Evolutionary conservation across 1,284 basidiomycete species (phyloP).

Genomic region (Fomitiporia mediterranea): DNA sequence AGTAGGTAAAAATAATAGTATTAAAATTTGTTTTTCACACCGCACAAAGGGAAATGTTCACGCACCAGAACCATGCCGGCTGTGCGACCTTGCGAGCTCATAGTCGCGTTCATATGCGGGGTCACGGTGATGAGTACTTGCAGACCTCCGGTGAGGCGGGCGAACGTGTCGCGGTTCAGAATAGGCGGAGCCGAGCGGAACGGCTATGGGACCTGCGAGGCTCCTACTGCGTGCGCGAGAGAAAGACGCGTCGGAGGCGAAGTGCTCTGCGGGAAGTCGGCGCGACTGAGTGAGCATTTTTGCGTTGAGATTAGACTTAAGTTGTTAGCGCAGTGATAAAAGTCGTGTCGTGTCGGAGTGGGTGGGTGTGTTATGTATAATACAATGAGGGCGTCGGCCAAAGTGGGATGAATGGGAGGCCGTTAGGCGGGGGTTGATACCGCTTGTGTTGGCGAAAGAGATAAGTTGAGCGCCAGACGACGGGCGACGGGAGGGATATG

Average conservation of each 20-base stretch:
- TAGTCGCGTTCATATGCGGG: not conserved
- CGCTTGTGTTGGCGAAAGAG: not conserved
- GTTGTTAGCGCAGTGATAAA: not conserved
- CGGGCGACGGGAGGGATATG: not conserved
- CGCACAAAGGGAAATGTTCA: not conserved
- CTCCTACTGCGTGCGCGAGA: constrained; percentile 8
- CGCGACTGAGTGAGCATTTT: constrained; percentile 8
- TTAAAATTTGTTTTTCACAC: not conserved
- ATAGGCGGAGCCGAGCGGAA: constrained; percentile 14
- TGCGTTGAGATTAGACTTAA: not conserved
- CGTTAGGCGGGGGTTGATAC: not conserved
- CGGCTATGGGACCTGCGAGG: constrained; percentile 12
- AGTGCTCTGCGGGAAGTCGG: not conserved
- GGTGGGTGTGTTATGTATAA: not conserved
- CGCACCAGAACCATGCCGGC: constrained; percentile 15
- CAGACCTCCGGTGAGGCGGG: constrained; percentile 3
- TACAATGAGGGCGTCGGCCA: not conserved
- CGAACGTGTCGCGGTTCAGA: constrained; percentile 9
- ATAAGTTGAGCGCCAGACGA: not conserved
- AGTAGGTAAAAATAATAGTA: not conserved
- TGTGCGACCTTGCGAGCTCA: not conserved
- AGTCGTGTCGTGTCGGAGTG: not conserved
- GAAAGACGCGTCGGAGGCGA: constrained; percentile 1
- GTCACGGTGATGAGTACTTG: constrained; percentile 7
- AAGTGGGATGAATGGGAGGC: not conserved